A percentile compares a stretch with the other conserved stretches of the same genome.
Conservation (phyloP, 192 early-diverging fungal genomes). For the Backusella liffmaniae region DNA sequence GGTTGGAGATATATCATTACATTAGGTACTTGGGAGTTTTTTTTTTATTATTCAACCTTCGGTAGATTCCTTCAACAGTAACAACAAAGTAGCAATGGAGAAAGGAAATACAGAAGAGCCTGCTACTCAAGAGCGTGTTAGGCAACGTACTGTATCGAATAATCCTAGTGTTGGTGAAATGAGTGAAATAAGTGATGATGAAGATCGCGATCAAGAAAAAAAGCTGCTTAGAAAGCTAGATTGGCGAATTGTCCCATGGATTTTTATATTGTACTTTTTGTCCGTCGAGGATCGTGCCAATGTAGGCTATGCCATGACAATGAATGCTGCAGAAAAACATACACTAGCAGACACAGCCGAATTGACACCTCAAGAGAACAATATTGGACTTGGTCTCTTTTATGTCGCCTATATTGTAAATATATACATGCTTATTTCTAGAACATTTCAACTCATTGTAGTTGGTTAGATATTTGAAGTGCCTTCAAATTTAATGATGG, state of each 20-base stretch:
- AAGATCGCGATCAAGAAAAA: conserved; percentile 17
- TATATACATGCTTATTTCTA: neutral
- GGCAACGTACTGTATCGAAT: neutral
- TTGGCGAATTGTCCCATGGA: conserved; percentile 37
- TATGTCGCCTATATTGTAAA: conserved; percentile 38
- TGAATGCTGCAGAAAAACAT: conserved; percentile 32
- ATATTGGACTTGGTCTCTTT: conserved; percentile 34
- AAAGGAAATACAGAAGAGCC: neutral
- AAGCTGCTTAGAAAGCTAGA: conserved; percentile 32
- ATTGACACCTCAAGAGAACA: conserved; percentile 22
- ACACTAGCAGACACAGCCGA: conserved; percentile 22
- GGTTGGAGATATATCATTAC: neutral
- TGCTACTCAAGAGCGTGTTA: neutral
- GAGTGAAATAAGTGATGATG: neutral
- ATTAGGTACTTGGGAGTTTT: neutral
- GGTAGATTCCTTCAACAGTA: neutral
- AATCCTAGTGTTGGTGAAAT: neutral
- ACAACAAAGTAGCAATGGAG: neutral
- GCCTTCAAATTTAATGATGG: conserved; percentile 36
- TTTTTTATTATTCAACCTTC: neutral
- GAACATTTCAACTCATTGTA: neutral
- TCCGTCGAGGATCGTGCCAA: conserved; percentile 33
- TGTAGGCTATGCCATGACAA: conserved; percentile 37
- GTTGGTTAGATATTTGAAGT: conserved; percentile 30
- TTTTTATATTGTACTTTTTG: conserved; percentile 34